Evolutionary conservation across 106 monocot species (phyloP).

Genomic region (Dendrobium huoshanense): DNA sequence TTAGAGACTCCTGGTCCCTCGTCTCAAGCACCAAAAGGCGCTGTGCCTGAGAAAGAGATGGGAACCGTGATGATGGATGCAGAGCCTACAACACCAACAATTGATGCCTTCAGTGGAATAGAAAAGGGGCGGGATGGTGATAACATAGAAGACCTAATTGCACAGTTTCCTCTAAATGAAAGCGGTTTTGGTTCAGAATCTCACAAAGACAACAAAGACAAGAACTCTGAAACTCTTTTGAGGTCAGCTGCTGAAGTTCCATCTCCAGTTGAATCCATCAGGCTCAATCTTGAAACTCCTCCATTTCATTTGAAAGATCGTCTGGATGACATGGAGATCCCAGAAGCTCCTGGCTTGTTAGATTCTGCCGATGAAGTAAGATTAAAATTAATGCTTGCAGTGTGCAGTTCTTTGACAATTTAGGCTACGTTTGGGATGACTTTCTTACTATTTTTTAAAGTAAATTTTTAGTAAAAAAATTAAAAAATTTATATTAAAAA

Average conservation of each 20-base stretch:
- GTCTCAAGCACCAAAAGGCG: not conserved
- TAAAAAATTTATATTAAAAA: no score
- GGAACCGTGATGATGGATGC: slow-evolving; percentile 1
- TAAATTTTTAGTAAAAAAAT: no score
- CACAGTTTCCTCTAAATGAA: slow-evolving; percentile 15
- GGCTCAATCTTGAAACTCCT: slow-evolving; percentile 17
- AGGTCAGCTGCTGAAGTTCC: slow-evolving; percentile 8
- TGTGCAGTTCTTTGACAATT: no score
- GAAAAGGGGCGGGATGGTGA: slow-evolving; percentile 10
- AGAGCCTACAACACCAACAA: not conserved
- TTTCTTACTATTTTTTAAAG: no score
- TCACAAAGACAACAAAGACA: slow-evolving; percentile 15
- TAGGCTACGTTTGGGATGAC: no score
- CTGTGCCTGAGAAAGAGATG: slow-evolving; percentile 4
- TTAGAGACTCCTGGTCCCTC: slow-evolving; percentile 8
- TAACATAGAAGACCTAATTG: slow-evolving; percentile 10
- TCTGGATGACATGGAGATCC: slow-evolving; percentile 12
- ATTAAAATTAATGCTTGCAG: not conserved
- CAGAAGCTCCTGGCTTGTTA: slow-evolving; percentile 19
- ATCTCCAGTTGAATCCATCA: slow-evolving; percentile 6
- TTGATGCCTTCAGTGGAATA: slow-evolving; percentile 1
- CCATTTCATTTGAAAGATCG: slow-evolving; percentile 23
- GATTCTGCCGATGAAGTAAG: slow-evolving; percentile 21
- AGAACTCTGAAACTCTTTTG: slow-evolving; percentile 14
- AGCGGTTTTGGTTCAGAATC: slow-evolving; percentile 18